A percentile compares a stretch with the other conserved stretches of the same genome.
These are phyloP conservation scores for Penicillium brevicompactum DNA, from an alignment of 2,329 filamentous ascomycete species.

Conservation along the genomic window DNA sequence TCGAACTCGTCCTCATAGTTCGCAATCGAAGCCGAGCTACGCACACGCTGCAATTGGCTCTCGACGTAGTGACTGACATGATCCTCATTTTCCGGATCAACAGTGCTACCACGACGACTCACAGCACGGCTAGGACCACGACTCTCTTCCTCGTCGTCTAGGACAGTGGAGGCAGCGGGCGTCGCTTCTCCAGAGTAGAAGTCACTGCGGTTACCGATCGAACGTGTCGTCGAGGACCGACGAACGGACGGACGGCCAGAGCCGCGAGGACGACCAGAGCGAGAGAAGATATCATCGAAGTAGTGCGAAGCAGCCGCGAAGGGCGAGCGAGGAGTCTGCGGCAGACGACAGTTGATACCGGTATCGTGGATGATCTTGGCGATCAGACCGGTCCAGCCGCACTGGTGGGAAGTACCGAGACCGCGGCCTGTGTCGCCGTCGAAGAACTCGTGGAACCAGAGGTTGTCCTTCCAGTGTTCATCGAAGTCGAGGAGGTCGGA, in stretches of 20 bases:
- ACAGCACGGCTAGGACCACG: conserved; percentile 18
- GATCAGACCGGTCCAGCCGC: conserved; percentile 93
- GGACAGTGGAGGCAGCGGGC: conserved; percentile 32
- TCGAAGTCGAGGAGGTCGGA: conserved; percentile 88
- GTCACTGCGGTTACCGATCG: conserved; percentile 81
- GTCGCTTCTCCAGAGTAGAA: conserved; percentile 55
- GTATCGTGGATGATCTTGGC: conserved; percentile 98
- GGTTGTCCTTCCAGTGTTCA: conserved; percentile 85
- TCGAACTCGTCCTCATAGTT: conserved; percentile 65
- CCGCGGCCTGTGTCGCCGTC: conserved; percentile 89
- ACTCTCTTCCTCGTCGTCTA: conserved; percentile 38
- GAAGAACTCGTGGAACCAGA: conserved; percentile 98
- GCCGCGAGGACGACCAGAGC: conserved; percentile 48
- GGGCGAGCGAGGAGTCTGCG: conserved; percentile 89
- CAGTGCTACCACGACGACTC: conserved; percentile 44
- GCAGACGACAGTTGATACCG: conserved; percentile 84
- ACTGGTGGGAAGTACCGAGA: conserved; percentile 89
- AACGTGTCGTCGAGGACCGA: conserved; percentile 78
- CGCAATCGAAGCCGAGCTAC: conserved; percentile 56
- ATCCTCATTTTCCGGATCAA: conserved; percentile 53
- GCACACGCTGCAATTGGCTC: conserved; percentile 75
- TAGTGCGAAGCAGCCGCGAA: conserved; percentile 84
- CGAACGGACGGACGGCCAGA: conserved; percentile 61
- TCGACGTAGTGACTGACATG: conserved; percentile 81
- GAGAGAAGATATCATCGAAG: conserved; percentile 85